Percentiles rank a stretch among this genome's conserved stretches.
Evolutionary conservation across 108 stramenopile species (phyloP).

Genomic region (Skeletonema potamos): DNA sequence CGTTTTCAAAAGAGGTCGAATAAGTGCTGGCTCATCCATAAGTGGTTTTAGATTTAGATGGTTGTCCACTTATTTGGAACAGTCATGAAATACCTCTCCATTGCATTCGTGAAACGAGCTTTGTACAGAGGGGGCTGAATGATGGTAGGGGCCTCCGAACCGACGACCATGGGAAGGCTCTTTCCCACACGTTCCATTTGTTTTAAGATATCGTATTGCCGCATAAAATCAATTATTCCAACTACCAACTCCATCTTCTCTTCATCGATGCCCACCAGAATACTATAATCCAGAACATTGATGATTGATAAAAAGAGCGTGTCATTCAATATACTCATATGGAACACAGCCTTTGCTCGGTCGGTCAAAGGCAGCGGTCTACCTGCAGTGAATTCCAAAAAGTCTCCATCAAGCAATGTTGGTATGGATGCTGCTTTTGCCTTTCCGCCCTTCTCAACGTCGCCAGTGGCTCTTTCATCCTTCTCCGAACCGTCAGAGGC

Average conservation of each 20-base stretch:
- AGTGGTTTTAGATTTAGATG: slow-evolving; percentile 30
- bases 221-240: slow-evolving; percentile 98
- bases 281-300: slow-evolving; percentile 97
- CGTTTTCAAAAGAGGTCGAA: background rate
- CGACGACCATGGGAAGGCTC: slow-evolving; percentile 95
- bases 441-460: slow-evolving; percentile 29
- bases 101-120: slow-evolving; percentile 91
- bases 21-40: background rate
- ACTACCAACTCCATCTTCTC: slow-evolving; percentile 92
- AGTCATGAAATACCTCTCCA: slow-evolving; percentile 98
- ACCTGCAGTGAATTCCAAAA: slow-evolving; percentile 91
- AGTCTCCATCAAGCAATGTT: slow-evolving; percentile 94
- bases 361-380: slow-evolving; percentile 93
- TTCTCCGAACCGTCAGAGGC: slow-evolving; percentile 21
- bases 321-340: slow-evolving; percentile 94
- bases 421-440: slow-evolving; percentile 30
- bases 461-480: slow-evolving; percentile 14
- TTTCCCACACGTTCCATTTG: slow-evolving; percentile 97
- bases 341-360: slow-evolving; percentile 91
- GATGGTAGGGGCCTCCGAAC: slow-evolving; percentile 96
- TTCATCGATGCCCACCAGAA: slow-evolving; percentile 95
- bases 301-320: slow-evolving; percentile 94
- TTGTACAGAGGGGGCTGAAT: slow-evolving; percentile 97
- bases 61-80: slow-evolving; percentile 97
- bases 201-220: slow-evolving; percentile 98